Conservation (phyloP, 805 yeast genomes). For the Kluyveromyces aestuarii region DNA sequence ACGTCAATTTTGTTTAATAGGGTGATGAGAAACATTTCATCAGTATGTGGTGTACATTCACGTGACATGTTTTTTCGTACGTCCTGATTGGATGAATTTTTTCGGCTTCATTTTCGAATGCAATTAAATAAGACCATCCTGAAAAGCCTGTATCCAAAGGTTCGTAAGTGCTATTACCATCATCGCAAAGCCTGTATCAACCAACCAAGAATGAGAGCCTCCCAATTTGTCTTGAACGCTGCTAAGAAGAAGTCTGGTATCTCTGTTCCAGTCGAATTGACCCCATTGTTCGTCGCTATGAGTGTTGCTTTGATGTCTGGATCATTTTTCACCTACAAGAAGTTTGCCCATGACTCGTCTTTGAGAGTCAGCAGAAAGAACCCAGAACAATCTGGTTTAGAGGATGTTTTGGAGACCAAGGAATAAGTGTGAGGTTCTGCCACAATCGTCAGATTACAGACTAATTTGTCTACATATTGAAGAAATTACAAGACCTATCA, state of each 20-base stretch:
- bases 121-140: not conserved
- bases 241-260: constrained; percentile 33
- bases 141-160: too few species aligned
- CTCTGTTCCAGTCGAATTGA: constrained; percentile 44
- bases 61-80: not conserved
- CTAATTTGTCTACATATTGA: not conserved
- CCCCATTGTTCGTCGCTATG: constrained; percentile 50
- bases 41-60: not conserved
- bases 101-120: not conserved
- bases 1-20: too few species aligned
- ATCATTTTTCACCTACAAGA: constrained; percentile 42
- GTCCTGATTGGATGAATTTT: not conserved
- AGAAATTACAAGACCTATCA: not conserved
- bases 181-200: not conserved
- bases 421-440: constrained; percentile 2
- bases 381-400: constrained; percentile 33
- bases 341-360: constrained; percentile 39
- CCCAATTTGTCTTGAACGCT: constrained; percentile 38
- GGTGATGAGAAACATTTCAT: not conserved
- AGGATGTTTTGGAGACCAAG: constrained; percentile 18
- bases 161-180: too few species aligned
- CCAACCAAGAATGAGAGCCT: constrained; percentile 37
- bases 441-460: not conserved
- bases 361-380: constrained; percentile 40
- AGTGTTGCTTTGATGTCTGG: constrained; percentile 45